phyloP scores from a whole-genome alignment of 2,329 filamentous ascomycete genomes.

The Gaeumannomyces sp. region DNA sequence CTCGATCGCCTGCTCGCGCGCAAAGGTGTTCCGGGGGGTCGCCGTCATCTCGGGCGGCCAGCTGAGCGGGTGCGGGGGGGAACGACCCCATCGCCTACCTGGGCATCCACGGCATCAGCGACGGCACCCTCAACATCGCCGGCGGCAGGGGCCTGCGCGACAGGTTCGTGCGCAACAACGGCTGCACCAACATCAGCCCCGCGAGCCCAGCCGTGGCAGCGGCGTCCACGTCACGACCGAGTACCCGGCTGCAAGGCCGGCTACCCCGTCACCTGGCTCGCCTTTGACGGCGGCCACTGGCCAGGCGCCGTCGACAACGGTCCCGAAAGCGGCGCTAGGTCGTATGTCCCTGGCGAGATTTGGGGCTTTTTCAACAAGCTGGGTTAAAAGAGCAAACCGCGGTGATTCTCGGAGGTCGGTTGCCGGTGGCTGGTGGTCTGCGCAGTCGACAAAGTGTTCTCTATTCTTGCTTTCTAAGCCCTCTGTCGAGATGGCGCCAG shows the following conservation, averaged over 20 bases:
- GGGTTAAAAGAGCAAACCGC: not conserved
- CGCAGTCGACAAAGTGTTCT: too few relatives aligned
- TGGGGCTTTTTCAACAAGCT: constrained; percentile 4
- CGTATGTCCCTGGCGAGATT: not conserved
- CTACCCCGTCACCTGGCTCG: constrained; percentile 28
- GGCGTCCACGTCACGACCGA: constrained; percentile 16
- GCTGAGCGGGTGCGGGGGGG: constrained; percentile 7
- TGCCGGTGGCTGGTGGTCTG: not conserved
- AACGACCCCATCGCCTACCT: constrained; percentile 5
- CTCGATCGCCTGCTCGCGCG: constrained; percentile 34
- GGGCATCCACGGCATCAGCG: constrained; percentile 17
- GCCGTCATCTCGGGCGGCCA: not conserved
- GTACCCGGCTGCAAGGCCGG: constrained; percentile 23
- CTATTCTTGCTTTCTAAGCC: too few relatives aligned
- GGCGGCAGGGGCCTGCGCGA: constrained; percentile 28
- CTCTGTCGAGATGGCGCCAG: too few relatives aligned
- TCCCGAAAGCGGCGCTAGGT: not conserved
- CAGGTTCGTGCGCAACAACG: constrained; percentile 31
- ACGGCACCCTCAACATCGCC: constrained; percentile 25
- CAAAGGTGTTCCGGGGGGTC: constrained; percentile 28
- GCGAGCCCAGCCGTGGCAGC: constrained; percentile 10
- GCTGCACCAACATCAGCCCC: constrained; percentile 19
- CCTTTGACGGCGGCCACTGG: constrained; percentile 24
- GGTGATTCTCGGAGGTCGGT: not conserved
- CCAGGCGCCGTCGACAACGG: not conserved